Evolutionary conservation across 441 rosid genomes (phyloP).

Genomic region (Croton laevigatus): DNA sequence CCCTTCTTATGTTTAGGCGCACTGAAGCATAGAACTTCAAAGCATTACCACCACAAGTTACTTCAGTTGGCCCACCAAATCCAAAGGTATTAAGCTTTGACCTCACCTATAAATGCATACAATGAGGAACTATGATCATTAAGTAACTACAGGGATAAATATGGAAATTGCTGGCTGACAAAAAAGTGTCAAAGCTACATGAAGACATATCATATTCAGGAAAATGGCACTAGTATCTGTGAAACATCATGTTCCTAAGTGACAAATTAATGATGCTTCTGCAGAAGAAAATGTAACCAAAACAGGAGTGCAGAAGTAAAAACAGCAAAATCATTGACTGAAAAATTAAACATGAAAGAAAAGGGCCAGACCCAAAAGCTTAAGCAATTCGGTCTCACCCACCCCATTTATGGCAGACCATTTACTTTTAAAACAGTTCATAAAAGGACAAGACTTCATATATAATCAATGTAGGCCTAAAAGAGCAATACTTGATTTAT

Average conservation of each 20-base stretch:
- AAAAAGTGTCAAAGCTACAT: neutral
- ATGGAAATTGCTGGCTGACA: neutral
- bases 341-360: neutral
- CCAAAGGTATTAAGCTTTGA: conserved; percentile 87
- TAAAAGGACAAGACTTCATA: conserved; percentile 4
- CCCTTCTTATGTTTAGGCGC: conserved; percentile 72
- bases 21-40: conserved; percentile 97
- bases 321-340: neutral
- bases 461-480: neutral
- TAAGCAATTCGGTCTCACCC: too few relatives aligned
- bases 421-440: neutral
- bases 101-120: conserved; percentile 55
- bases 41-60: conserved; percentile 98
- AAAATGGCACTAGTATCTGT: neutral
- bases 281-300: neutral
- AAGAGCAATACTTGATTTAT: conserved; percentile 69
- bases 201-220: neutral
- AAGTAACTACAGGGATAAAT: neutral
- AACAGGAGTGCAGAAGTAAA: too few relatives aligned
- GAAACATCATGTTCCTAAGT: neutral
- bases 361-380: neutral
- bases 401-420: neutral
- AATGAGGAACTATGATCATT: conserved; percentile 5
- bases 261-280: neutral
- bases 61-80: conserved; percentile 89